A percentile compares a stretch with the other conserved stretches of the same genome.
These are phyloP conservation scores for Yamadazyma atmosphaerica DNA, from an alignment of 1,139 yeast genomes.

Conservation along the genomic window DNA sequence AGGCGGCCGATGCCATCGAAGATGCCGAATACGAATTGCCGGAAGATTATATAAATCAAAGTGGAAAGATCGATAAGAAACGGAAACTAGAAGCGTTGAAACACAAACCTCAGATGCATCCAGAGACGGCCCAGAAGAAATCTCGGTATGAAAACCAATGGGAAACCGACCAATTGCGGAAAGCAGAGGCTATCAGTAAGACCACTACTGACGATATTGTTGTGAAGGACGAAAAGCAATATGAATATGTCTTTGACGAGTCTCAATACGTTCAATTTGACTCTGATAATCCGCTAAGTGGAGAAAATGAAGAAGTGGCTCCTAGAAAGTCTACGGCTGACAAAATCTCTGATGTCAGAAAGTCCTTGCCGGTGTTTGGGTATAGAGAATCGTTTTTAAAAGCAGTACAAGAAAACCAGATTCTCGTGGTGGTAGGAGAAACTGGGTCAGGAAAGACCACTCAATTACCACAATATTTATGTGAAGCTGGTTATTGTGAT, in stretches of 20 bases:
- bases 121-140: slow-evolving; percentile 15
- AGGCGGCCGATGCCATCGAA: slow-evolving; percentile 36
- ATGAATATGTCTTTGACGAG: slow-evolving; percentile 84
- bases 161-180: slow-evolving; percentile 64
- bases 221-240: slow-evolving; percentile 48
- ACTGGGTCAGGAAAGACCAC: slow-evolving; percentile 99
- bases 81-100: slow-evolving; percentile 43
- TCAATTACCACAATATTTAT: slow-evolving; percentile 85
- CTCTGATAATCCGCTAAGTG: slow-evolving; percentile 40
- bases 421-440: slow-evolving; percentile 89
- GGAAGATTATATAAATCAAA: slow-evolving; percentile 51
- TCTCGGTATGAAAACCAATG: slow-evolving; percentile 47
- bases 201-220: slow-evolving; percentile 46
- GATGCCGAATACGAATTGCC: slow-evolving; percentile 51
- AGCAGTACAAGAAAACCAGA: slow-evolving; percentile 65
- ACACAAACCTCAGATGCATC: slow-evolving; percentile 13
- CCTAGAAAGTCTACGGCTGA: slow-evolving; percentile 13
- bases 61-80: slow-evolving; percentile 54
- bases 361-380: slow-evolving; percentile 73
- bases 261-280: slow-evolving; percentile 71
- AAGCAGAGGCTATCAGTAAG: slow-evolving; percentile 38
- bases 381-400: slow-evolving; percentile 64
- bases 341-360: slow-evolving; percentile 44
- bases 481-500: slow-evolving; percentile 75
- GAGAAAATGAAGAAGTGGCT: slow-evolving; percentile 20